Base-by-base conservation (phyloP, 1,284 basidiomycete genomes). In the Schizophyllum commune region DNA sequence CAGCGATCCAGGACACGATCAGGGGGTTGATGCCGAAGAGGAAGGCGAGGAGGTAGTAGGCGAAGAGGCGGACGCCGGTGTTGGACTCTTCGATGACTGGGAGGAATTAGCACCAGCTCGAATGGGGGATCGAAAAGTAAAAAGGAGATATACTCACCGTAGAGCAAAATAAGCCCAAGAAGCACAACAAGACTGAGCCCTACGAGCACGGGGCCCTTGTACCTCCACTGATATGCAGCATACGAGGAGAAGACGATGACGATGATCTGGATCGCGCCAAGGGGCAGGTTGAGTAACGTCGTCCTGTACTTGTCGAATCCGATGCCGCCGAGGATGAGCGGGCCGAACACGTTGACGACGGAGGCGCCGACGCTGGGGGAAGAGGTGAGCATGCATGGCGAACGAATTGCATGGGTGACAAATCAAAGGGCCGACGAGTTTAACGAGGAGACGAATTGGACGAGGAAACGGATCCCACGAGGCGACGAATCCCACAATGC, bases 1-100 rank as follows among this genome's bases (percentile, higher is more conserved):
- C 65, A 21, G 64, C 57, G 52, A 66, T 62, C 65, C 65, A 66
- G n/a, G 62, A 61, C n/a, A 66, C 58, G 53, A 66, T 62, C 20
- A 64, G 52, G 7, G 63, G 63, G 53, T 64, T 64, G 19, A 20
- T 58, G 21, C 63, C 63, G 58, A 61, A 66, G 22, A 66, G 53
- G 53, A 56, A 63, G 27, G 64, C 65, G 11, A 66, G 55, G 32
- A 66, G 59, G 62, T 66, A 66, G 62, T 66, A 66, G 19, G 55
- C 65, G 47, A 63, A 57, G 6, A 66, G 57, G 22, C 62, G 61
- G 13, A 60, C 32, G 21, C 63, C 63, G 4, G 52, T 22, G 20
- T 51, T 39, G 21, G 20, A 56, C 17, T 58, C 22, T n/a, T 47
- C 22, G 15, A 55, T 34, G 9, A 21, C 56, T 57, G 52, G 19